Conservation (phyloP, 2,329 filamentous ascomycete genomes). For the Didymella pinodella region DNA sequence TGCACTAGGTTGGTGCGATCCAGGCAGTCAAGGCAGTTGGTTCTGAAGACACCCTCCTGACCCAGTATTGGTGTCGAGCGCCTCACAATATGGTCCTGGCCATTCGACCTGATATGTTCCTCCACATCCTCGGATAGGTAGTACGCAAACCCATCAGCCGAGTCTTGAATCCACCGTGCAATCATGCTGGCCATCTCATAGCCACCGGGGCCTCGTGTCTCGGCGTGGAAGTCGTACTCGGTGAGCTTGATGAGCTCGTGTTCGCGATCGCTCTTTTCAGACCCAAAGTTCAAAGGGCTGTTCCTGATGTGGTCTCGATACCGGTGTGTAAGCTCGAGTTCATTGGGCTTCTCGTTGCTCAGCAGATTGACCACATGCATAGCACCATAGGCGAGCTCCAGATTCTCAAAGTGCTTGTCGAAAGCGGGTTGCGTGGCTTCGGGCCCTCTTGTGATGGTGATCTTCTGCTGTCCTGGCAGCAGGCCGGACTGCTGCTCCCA, state of each 20-base stretch:
- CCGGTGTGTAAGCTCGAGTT: conserved; percentile 80
- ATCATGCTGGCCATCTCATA: conserved; percentile 93
- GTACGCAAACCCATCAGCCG: conserved; percentile 89
- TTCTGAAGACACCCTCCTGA: conserved; percentile 94
- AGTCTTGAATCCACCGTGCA: conserved; percentile 76
- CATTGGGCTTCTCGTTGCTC: conserved; percentile 86
- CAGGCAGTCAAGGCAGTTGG: conserved; percentile 94
- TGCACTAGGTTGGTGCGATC: conserved; percentile 97
- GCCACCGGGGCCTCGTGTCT: conserved; percentile 83
- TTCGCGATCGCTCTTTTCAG: conserved; percentile 63
- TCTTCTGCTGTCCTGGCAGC: conserved; percentile 92
- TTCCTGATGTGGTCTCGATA: conserved; percentile 80
- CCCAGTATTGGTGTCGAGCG: conserved; percentile 75
- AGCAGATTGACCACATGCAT: conserved; percentile 93
- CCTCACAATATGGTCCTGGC: conserved; percentile 48
- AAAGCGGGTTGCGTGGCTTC: conserved; percentile 95
- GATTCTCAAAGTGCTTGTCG: conserved; percentile 89
- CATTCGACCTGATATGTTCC: conserved; percentile 58
- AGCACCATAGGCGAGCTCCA: conserved; percentile 86
- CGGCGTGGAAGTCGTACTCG: conserved; percentile 95
- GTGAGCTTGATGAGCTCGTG: conserved; percentile 81
- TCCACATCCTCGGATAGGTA: conserved; percentile 79
- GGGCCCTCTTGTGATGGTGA: conserved; percentile 83
- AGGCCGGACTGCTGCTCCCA: conserved; percentile 94
- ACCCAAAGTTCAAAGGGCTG: conserved; percentile 72